Conservation (phyloP, 345 rosid genomes). For the Acer saccharum region DNA sequence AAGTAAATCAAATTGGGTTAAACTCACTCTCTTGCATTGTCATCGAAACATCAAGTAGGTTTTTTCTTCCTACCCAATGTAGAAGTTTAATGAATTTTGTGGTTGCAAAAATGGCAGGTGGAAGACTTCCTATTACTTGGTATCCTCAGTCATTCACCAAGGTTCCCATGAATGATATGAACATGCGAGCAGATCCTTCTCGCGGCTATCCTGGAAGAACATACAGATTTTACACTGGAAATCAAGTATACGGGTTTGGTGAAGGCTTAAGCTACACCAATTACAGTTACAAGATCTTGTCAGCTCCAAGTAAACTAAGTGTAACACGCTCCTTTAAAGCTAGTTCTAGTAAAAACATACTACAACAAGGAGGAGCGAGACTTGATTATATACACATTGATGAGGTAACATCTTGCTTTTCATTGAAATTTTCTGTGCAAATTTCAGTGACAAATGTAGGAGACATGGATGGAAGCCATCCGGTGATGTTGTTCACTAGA, state of each 20-base stretch:
- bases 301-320: constrained; percentile 58
- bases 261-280: constrained; percentile 77
- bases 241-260: constrained; percentile 66
- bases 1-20: not conserved
- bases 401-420: constrained; percentile 50
- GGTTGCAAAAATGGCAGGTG: constrained; percentile 52
- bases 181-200: constrained; percentile 74
- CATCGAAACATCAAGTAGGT: not conserved
- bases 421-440: constrained; percentile 47
- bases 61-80: not conserved
- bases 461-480: constrained; percentile 73
- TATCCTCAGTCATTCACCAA: constrained; percentile 75
- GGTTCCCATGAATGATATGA: constrained; percentile 83
- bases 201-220: constrained; percentile 91
- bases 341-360: constrained; percentile 36
- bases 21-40: not conserved
- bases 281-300: constrained; percentile 57
- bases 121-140: constrained; percentile 93
- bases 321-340: constrained; percentile 31
- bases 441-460: constrained; percentile 61
- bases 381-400: constrained; percentile 33
- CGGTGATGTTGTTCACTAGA: constrained; percentile 62
- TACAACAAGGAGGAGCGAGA: constrained; percentile 32
- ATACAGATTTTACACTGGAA: constrained; percentile 76
- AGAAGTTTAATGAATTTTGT: constrained; percentile 16